Evolutionary conservation across 2,329 filamentous ascomycete genomes (phyloP), one percentile per base, ranked within the genome.

Genomic region (Aureobasidium subglaciale): DNA sequence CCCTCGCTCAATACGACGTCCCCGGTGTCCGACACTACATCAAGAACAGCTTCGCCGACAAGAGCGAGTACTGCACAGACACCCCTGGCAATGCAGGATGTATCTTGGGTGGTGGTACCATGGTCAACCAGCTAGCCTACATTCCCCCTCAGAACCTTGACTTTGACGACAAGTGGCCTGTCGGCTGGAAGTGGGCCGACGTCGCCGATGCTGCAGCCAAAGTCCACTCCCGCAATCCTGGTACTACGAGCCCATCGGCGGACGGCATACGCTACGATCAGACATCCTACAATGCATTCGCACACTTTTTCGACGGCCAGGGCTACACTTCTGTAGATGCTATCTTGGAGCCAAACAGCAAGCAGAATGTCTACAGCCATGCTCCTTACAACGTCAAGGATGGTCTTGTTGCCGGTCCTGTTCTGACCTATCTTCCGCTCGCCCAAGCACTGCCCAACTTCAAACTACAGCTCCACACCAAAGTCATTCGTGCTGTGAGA

Each of bases 81-180:
- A 69, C 67, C 64, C 67, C 63, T 30, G 49, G 18, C 27, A 30
- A 32, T 22, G 22, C 49, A 22, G 79, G 73, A 27, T 81, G 79
- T 62, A 74, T 75, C 0, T 67, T 80, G 13, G 78, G 78, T 5
- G 78, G 78, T 9, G 74, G 72, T 56, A 77, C 73, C 45, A 76
- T 78, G 7, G 78, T 81, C 64, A 81, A 80, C 55, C 78, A 77
- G 5, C 77, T 77, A 7, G 63, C 80, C 0, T 80, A 73, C 63
- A 79, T 79, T 58, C 72, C 79, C 56, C 78, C 78, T 4, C 78
- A 77, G 0, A 72, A 74, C 1, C 75, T 73, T 1, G 78, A 81
- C 59, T 80, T 74, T 69, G 75, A 80, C 60, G 63, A 71, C 5
- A 79, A 77, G 53, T 74, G 75, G 50, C 76, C 76, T 0, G 58